Evolutionary conservation across 2,329 filamentous ascomycete genomes (phyloP), one percentile per base, ranked within the genome.

Genomic region (Aspergillus clavatus): DNA sequence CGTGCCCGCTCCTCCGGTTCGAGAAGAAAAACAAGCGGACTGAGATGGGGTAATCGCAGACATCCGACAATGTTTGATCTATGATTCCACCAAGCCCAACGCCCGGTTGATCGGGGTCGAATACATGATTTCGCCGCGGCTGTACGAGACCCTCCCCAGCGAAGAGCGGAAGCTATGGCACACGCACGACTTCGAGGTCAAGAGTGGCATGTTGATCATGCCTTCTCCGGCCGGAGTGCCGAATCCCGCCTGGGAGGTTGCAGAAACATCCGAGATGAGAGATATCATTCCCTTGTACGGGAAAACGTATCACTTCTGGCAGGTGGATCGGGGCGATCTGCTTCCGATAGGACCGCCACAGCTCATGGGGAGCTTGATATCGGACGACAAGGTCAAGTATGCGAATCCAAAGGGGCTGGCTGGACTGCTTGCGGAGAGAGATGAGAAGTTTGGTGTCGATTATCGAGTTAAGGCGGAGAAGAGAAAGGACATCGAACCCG

Each of bases 241-340:
- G 0, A 72, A 76, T 19, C 67, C 75, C 0, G 78, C 73, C 0
- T 95, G 88, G 88, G 84, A 93, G 52, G 63, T 75, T 4, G 84
- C 87, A 2, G 89, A 95, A 71, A 87, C 80, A 24, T 76, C 78
- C 38, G 88, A 91, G 67, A 93, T 95, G 87, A 80, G 85, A 51
- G 76, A 89, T 46, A 76, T 93, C 0, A 70, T 88, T 3, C 74
- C 78, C 0, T 63, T 93, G 2, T 94, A 94, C 59, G 89, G 89
- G 7, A 95, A 95, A 63, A 81, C 84, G 1, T 93, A 85, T 65
- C 88, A 95, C 63, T 73, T 93, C 33, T 95, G 89, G 89, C 87
- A 94, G 75, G 80, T 84, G 12, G 88, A 94, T 67, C 73, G 79
- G 5, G 87, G 87, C 0, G 81, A 91, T 58, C 66, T 70, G 41